phyloP scores from a whole-genome alignment of 2,329 filamentous ascomycete species.

The Fusarium nodosum region DNA sequence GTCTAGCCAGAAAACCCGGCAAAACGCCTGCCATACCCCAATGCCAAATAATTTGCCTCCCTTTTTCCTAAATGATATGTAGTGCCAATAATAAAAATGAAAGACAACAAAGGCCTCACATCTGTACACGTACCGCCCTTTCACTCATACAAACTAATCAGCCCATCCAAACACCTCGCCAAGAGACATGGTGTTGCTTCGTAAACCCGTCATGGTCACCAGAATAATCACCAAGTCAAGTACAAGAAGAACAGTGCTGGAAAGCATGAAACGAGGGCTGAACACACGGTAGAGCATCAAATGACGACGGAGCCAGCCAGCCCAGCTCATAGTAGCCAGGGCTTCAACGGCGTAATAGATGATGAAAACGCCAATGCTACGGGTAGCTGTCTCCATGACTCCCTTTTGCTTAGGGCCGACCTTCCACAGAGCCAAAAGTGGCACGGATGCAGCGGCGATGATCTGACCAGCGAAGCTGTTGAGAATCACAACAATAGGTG shows the following conservation, averaged over 20 bases:
- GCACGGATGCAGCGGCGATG: conserved; percentile 82
- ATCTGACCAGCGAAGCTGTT: conserved; percentile 95
- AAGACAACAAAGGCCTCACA: not conserved
- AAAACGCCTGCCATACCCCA: conserved; percentile 22
- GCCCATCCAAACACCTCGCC: conserved; percentile 90
- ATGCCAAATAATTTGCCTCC: conserved; percentile 12
- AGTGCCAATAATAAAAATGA: conserved; percentile 2
- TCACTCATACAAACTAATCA: conserved; percentile 54
- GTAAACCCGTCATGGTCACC: conserved; percentile 79
- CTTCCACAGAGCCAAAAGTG: conserved; percentile 90
- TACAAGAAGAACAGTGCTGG: conserved; percentile 76
- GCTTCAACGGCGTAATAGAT: conserved; percentile 87
- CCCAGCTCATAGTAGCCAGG: conserved; percentile 90
- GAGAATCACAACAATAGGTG: conserved; percentile 81
- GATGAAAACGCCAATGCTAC: conserved; percentile 80
- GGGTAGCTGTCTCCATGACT: conserved; percentile 77
- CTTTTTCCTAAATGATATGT: conserved; percentile 4
- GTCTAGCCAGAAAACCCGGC: conserved; percentile 19
- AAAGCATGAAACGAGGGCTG: conserved; percentile 89
- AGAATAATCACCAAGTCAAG: conserved; percentile 81
- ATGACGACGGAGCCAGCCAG: conserved; percentile 87
- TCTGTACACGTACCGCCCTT: conserved; percentile 23
- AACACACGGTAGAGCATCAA: conserved; percentile 98
- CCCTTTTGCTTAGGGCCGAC: conserved; percentile 79
- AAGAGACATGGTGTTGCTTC: conserved; percentile 83